Evolutionary conservation across 108 stramenopile species (phyloP), one percentile per base, ranked within the genome.

Genomic region (Epithemia pelagica): DNA sequence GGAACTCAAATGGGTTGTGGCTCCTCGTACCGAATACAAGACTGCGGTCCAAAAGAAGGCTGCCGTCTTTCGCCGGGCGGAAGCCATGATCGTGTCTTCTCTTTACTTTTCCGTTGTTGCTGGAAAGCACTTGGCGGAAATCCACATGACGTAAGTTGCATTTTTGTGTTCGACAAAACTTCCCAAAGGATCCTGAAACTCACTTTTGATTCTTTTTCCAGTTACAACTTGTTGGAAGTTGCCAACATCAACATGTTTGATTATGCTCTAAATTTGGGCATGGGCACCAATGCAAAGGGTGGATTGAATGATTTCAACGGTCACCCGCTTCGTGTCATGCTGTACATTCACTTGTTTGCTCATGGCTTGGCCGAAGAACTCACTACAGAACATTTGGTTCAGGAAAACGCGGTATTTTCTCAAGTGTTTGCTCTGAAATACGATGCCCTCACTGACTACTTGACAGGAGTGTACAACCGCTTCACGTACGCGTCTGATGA

Each of bases 241-340:
- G 37, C 37, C 37, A 46, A 46, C 37, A 46, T 46, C 37, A 46
- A 46, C 37, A 46, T 46, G 37, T 46, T 46, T 46, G 37, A 46
- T 15, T 5, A 10, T 46, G 37, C 37, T 10, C 15, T 46, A 15
- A 46, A 46, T 46, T n/a, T n/a, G n/a, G n/a, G n/a, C n/a, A n/a
- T n/a, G n/a, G n/a, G n/a, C n/a, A n/a, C n/a, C n/a, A n/a, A n/a
- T n/a, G n/a, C n/a, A n/a, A 5, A 5, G 10, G 37, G 15, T 5
- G 37, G 37, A 46, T 10, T 15, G 15, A 15, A 46, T 5, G 10
- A 46, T 46, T 46, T 46, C 37, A 46, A 46, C 5, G 37, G 37
- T 46, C 37, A 46, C 37, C 37, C 37, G 10, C 37, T 46, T 46
- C 37, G 37, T 46, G 15, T 46, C 15, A 15, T 46, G 15, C 15